phyloP scores from a whole-genome alignment of 306 rosid genomes.

The Alnus glutinosa region DNA sequence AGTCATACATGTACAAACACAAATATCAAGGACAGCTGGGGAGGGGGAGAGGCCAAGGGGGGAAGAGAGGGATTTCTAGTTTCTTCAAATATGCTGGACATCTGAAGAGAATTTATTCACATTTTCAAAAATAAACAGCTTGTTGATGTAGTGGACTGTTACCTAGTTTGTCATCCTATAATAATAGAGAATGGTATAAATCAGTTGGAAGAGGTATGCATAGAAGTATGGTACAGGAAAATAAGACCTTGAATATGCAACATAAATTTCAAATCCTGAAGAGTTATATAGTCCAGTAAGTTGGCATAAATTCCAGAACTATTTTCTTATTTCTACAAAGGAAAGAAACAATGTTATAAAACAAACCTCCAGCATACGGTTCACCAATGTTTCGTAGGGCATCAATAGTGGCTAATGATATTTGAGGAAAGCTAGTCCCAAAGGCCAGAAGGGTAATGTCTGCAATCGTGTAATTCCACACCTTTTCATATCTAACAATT shows the following conservation, averaged over 20 bases:
- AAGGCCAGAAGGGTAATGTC: constrained; percentile 91
- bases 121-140: not conserved
- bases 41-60: not conserved
- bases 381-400: constrained; percentile 78
- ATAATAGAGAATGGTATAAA: not conserved
- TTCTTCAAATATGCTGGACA: not conserved
- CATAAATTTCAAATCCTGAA: constrained; percentile 23
- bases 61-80: not conserved
- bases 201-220: not conserved
- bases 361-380: constrained; percentile 89
- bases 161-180: not conserved
- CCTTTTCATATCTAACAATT: constrained; percentile 58
- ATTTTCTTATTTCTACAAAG: constrained; percentile 14
- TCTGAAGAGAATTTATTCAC: not conserved
- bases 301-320: constrained; percentile 21
- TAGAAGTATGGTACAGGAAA: not conserved
- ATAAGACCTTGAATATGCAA: constrained; percentile 6
- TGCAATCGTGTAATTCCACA: constrained; percentile 94
- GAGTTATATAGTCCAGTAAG: not conserved
- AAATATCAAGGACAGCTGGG: constrained; percentile 4
- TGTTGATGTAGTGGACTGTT: not conserved
- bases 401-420: constrained; percentile 93
- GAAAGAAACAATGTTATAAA: constrained; percentile 23
- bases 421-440: constrained; percentile 99
- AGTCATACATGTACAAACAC: not conserved